Conservation (phyloP, 768 basidiomycete species). For the Tricholoma saponaceum region DNA sequence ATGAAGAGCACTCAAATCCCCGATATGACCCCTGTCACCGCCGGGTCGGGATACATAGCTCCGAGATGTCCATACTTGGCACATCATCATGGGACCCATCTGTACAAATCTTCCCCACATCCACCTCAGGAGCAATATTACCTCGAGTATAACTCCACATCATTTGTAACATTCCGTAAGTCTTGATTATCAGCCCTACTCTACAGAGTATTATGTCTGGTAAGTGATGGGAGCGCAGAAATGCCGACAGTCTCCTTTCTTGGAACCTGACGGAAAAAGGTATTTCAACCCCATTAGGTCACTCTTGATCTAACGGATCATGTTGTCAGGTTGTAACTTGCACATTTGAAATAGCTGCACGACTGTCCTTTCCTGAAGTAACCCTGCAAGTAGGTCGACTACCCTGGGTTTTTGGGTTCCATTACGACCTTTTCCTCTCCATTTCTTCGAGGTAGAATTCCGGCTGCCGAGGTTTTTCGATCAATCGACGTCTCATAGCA, state of each 20-base stretch:
- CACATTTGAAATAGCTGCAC: neutral
- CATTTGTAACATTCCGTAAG: neutral
- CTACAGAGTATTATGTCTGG: neutral
- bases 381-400: no score
- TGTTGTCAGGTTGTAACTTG: neutral
- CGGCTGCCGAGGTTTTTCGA: neutral
- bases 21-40: neutral
- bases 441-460: neutral
- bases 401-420: neutral
- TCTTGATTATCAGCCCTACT: no score
- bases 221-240: neutral
- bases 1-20: neutral
- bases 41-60: neutral
- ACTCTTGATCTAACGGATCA: neutral
- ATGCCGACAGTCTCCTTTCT: neutral
- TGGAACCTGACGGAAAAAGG: neutral
- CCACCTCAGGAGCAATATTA: neutral
- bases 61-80: neutral
- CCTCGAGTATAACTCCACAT: neutral
- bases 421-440: no score
- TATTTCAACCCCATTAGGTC: neutral
- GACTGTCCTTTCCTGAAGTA: no score
- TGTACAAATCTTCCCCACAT: neutral
- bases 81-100: neutral
- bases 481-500: neutral